Evolutionary conservation across 2,329 filamentous ascomycete genomes (phyloP), one percentile per base, ranked within the genome.

Genomic region (Bipolaris victoriae): DNA sequence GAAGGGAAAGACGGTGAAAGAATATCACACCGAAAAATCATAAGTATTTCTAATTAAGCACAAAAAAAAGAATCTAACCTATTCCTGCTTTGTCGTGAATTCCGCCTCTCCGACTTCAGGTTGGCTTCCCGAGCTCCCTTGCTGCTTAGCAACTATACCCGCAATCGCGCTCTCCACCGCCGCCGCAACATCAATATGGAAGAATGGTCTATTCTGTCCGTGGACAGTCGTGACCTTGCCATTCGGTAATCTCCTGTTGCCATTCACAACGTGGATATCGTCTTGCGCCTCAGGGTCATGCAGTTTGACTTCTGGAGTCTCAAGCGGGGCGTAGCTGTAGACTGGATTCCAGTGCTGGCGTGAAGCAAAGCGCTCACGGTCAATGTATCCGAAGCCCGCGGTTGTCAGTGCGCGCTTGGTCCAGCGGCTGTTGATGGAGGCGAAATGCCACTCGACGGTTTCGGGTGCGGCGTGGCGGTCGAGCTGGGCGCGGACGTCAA

Each of bases 381-480:
- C 86, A 7, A 73, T 60, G 54, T 90, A 92, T 1, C 94, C 94
- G 70, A 98, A 98, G 11, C 94, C 94, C 22, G 90, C 94, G 1
- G 90, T 87, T 3, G 89, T 89, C 41, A 98, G 87, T 4, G 91
- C 93, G 31, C 92, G 90, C 80, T 97, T 97, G 22, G 86, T 94
- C 94, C 94, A 97, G 55, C 91, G 86, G 81, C 95, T 97, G 79
- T 89, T 92, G 79, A 98, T 90, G 77, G 88, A 90, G n/a, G 93
- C 91, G 62, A 98, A 89, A 77, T 98, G 95, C 93, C 94, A 98
- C 74, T 97, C 92, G 4, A 98, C 93, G 2, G 84, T 82, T 18
- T 92, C 87, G 0, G 94, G 94, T 0, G 89, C 77, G 0, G 92
- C 86, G 72, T 97, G 96, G 18, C 87, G 84, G 75, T 97, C 94